A percentile compares a stretch with the other conserved stretches of the same genome.
Conservation (phyloP, 495 filamentous ascomycete genomes). For the Aspergillus leporis region DNA sequence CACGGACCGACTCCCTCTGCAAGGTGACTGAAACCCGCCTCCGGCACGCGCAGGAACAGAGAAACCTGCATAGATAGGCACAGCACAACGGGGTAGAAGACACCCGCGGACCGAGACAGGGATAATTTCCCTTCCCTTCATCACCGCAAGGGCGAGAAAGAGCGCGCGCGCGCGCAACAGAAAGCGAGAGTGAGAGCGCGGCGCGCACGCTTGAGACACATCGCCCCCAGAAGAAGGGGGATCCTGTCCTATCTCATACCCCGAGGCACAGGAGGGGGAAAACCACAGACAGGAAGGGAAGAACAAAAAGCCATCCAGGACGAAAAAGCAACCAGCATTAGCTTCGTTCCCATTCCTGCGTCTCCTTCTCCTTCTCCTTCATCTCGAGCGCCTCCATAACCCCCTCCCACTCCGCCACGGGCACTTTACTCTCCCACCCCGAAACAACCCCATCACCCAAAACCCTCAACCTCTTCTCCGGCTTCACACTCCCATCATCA, state of each 20-base stretch:
- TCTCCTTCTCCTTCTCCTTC: slow-evolving; percentile 26
- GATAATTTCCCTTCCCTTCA: neutral
- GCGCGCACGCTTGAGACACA: neutral
- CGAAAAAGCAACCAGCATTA: neutral
- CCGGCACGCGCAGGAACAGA: neutral
- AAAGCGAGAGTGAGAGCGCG: neutral
- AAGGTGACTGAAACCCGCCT: neutral
- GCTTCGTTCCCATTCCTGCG: neutral
- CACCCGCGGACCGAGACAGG: neutral
- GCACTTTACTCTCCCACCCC: slow-evolving; percentile 51
- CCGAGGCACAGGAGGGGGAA: no score
- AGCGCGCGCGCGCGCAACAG: no score
- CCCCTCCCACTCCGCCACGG: slow-evolving; percentile 43
- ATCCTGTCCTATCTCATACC: neutral
- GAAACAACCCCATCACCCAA: slow-evolving; percentile 44
- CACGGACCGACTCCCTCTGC: neutral
- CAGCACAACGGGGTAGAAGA: neutral
- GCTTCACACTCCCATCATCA: slow-evolving; percentile 33
- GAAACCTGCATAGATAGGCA: neutral
- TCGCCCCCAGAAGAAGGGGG: neutral
- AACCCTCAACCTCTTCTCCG: slow-evolving; percentile 24
- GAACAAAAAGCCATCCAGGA: neutral
- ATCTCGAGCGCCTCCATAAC: slow-evolving; percentile 46
- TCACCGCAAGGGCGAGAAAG: neutral
- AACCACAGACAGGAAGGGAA: neutral